These are phyloP conservation scores for Sarocladium kiliense DNA, from an alignment of 2,329 filamentous ascomycete genomes.

Conservation along the genomic window DNA sequence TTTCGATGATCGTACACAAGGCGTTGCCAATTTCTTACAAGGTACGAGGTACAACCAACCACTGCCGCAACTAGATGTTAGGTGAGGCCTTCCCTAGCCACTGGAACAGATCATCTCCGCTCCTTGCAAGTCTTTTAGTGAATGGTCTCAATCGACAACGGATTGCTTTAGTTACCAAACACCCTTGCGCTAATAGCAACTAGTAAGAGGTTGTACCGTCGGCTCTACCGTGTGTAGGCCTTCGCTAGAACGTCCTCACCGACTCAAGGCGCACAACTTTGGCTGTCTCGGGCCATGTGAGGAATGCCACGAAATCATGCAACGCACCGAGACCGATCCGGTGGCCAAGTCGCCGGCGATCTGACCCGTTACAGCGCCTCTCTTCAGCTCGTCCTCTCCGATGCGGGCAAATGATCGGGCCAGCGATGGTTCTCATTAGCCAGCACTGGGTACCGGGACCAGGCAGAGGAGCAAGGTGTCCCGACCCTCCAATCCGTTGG, in stretches of 20 bases:
- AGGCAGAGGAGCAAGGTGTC: not conserved
- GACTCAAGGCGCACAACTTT: not conserved
- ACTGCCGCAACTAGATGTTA: not conserved
- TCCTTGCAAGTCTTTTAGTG: not conserved
- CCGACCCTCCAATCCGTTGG: not conserved
- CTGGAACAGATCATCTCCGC: constrained; percentile 1
- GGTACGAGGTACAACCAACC: no score
- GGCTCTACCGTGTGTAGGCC: not conserved
- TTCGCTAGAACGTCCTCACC: not conserved
- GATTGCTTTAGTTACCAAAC: not conserved
- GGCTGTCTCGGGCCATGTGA: not conserved
- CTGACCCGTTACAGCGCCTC: constrained; percentile 1
- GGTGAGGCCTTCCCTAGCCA: not conserved
- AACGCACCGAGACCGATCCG: not conserved
- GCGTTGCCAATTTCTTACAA: no score
- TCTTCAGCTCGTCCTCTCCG: not conserved
- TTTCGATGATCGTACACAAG: not conserved
- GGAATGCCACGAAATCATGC: constrained; percentile 1
- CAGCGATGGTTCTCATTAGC: not conserved
- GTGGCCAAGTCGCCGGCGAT: not conserved
- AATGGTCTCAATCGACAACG: no score
- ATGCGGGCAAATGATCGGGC: not conserved
- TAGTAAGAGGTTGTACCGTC: not conserved
- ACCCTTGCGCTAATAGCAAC: not conserved
- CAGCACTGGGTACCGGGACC: not conserved